Conservation (phyloP, 2,329 filamentous ascomycete genomes). For the Penicillium sclerotigenum region DNA sequence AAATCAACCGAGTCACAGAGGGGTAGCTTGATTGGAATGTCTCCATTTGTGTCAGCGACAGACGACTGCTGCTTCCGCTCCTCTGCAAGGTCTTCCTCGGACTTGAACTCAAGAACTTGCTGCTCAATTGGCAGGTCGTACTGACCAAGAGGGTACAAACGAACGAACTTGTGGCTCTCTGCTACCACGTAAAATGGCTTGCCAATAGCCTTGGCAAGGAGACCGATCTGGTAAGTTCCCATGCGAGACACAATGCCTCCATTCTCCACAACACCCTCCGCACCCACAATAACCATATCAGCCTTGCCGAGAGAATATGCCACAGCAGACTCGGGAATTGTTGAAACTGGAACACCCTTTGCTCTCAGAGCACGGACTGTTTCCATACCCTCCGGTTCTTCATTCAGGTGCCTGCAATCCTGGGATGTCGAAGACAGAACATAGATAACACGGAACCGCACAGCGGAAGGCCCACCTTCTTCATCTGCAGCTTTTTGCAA, state of each 20-base stretch:
- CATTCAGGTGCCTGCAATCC: conserved; percentile 26
- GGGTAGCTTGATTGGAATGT: conserved; percentile 20
- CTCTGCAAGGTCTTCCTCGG: conserved; percentile 48
- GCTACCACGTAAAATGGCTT: conserved; percentile 87
- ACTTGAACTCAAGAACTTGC: conserved; percentile 69
- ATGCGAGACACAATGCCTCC: conserved; percentile 87
- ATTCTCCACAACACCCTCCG: conserved; percentile 88
- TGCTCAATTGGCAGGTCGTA: conserved; percentile 78
- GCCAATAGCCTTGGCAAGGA: conserved; percentile 69
- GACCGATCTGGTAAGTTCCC: conserved; percentile 81
- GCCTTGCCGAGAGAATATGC: conserved; percentile 76
- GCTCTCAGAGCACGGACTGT: conserved; percentile 69
- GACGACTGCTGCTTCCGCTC: conserved; percentile 46
- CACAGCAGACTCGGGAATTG: conserved; percentile 70
- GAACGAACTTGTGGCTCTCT: conserved; percentile 95
- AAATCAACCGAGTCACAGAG: conserved; percentile 46
- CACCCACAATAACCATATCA: conserved; percentile 63
- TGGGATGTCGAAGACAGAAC: conserved; percentile 49
- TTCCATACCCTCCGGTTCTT: conserved; percentile 61
- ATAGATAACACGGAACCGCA: conserved; percentile 81
- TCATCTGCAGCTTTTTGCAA: conserved; percentile 70
- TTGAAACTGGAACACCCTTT: conserved; percentile 77
- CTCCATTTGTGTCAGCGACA: conserved; percentile 19
- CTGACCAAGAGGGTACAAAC: conserved; percentile 78
- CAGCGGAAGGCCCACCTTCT: conserved; percentile 52